Evolutionary conservation across 805 yeast species (phyloP), one percentile per base, ranked within the genome.

Genomic region (Lipomyces japonicus): DNA sequence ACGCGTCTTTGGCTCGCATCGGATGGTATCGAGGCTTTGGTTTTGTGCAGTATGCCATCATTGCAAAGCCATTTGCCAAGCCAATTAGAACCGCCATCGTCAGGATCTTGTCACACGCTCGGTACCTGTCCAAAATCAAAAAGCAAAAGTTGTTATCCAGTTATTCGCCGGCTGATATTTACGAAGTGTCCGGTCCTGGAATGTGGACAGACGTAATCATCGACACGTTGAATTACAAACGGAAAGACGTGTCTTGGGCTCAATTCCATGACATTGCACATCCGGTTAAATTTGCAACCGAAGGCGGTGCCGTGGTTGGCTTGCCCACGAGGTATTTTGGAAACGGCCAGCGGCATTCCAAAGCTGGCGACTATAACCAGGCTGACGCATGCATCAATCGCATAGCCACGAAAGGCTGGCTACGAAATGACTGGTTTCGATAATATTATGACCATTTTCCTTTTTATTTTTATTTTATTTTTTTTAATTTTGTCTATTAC

Each of bases 321-420:
- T 28, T 54, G 23, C 58, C 58, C 6, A 25, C 48, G 16, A 42
- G 31, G 35, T 54, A 45, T 24, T 54, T 54, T 36, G 58, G 49
- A 25, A 54, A 51, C 39, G 58, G 58, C 23, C 58, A 54, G 51
- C 36, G 35, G 22, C 58, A 54, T 19, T 54, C 58, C 4, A 41
- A 40, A 14, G 52, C 58, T 2, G 58, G 58, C 18, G 50, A 42
- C 18, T 48, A 30, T 39, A 23, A 48, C 21, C 44, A 42, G 26
- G 42, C 50, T 19, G 47, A 47, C 22, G 57, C 56, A 2, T 50
- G 55, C 41, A 57, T 54, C 19, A 48, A 50, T 10, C 57, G 50
- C 38, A 21, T 53, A 24, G 44, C 42, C 26, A 39, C 57, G 7
- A 46, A 41, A 16, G 22, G 41, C 10, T 49, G 51, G 57, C 43